Base-by-base conservation (phyloP, 352 stramenopile genomes). In the Phytophthora crassamura region DNA sequence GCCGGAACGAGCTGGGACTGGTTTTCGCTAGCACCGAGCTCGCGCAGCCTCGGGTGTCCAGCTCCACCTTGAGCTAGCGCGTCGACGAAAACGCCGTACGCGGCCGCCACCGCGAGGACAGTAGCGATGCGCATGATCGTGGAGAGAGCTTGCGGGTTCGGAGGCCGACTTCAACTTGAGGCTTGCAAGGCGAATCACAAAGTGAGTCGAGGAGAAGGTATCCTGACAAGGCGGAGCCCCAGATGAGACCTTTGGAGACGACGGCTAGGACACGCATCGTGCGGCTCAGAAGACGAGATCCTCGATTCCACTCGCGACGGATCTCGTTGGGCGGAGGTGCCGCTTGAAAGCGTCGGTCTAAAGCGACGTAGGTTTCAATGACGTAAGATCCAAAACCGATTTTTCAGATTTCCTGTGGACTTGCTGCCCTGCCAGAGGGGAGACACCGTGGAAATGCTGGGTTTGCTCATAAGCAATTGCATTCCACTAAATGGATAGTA, bases 81-180 rank as follows among this genome's bases (percentile, higher is more conserved):
- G 48, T 59, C 38, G 14, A 59, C 50, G 36, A 62, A 41, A 3
- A 34, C 16, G 11, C 34, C 41, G 41, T 53, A 61, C 8, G 51
- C 34, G 14, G 49, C 14, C 14, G 53, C 59, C 35, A 67, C 49
- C 12, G 59, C 50, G 6, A 67, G 34, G 14, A 67, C 42, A 36
- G 59, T 54, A 30, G 59, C 42, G 59, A 67, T 67, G 32, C 59
- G 50, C 59, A 67, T 67, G 34, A 18, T 50, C 34, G 10, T 18
- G 10, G 4, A 15, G 18, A 34, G n/a, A n/a, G 25, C 25, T 4
- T 28, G 25, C 20, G 40, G 14, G 45, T 16, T 28, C 25, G 25
- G 25, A 28, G 25, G 25, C 4, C 25, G 25, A 28, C 25, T 28
- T 28, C 4, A 4, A 28, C 45, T 67, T 67, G 41, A 14, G 41